These are phyloP conservation scores for Leucosporidium creatinivorum DNA, from an alignment of 768 basidiomycete species.

Conservation along the genomic window DNA sequence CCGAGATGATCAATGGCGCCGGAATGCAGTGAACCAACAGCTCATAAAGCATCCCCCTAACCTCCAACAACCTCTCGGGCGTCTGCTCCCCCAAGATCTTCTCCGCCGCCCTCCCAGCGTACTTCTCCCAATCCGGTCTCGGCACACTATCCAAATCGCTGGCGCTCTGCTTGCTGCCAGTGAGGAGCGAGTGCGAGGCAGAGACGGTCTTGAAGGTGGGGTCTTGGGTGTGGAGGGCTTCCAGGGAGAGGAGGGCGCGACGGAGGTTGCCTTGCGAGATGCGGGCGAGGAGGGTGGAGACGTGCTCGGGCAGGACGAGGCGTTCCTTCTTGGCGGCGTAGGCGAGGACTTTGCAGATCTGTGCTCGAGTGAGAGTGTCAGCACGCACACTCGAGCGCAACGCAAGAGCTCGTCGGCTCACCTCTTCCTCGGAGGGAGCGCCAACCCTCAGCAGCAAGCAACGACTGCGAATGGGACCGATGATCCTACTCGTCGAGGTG, in stretches of 20 bases:
- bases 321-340: slow-evolving; percentile 71
- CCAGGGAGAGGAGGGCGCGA: slow-evolving; percentile 87
- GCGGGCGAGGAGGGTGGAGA: slow-evolving; percentile 63
- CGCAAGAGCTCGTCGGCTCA: slow-evolving; percentile 40
- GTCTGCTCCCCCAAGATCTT: slow-evolving; percentile 82
- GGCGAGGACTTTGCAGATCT: slow-evolving; percentile 76
- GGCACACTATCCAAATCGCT: slow-evolving; percentile 41
- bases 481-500: slow-evolving; percentile 87
- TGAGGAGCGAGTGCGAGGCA: slow-evolving; percentile 27
- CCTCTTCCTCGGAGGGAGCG: slow-evolving; percentile 72
- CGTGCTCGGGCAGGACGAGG: slow-evolving; percentile 72
- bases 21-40: slow-evolving; percentile 95
- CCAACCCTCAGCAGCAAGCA: slow-evolving; percentile 90
- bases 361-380: neutral
- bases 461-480: slow-evolving; percentile 92
- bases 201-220: slow-evolving; percentile 26
- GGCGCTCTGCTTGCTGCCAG: slow-evolving; percentile 11
- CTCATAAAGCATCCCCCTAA: slow-evolving; percentile 88
- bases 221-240: slow-evolving; percentile 91
- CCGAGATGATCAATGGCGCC: slow-evolving; percentile 83
- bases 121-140: slow-evolving; percentile 99
- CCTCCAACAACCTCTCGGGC: slow-evolving; percentile 81
- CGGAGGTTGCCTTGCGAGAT: slow-evolving; percentile 85
- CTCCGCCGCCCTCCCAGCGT: slow-evolving; percentile 85
- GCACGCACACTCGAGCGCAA: no score